Conservation (phyloP, 805 yeast genomes). For the Candida verbasci region DNA sequence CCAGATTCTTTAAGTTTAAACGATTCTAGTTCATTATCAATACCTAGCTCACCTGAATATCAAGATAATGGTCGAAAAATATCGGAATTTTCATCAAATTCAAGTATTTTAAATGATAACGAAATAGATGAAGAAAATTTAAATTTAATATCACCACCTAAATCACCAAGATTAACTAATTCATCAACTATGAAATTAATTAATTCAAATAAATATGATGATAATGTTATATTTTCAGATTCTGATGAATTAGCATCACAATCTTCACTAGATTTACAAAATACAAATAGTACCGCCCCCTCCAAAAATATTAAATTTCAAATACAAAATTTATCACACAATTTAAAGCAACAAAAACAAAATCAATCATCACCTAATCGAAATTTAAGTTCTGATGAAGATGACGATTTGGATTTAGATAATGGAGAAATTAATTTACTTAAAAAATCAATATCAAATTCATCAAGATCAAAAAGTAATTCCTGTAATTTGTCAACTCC, state of each 20-base stretch:
- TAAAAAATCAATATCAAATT: neutral
- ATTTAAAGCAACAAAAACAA: neutral
- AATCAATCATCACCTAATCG: conserved; percentile 3
- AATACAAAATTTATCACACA: conserved; percentile 7
- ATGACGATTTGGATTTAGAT: conserved; percentile 5
- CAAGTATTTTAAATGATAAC: neutral
- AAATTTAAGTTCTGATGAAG: conserved; percentile 8
- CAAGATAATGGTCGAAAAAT: neutral
- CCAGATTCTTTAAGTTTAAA: neutral
- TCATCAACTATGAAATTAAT: neutral
- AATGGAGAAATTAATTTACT: conserved; percentile 5
- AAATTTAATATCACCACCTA: conserved; percentile 3
- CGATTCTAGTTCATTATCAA: conserved; percentile 1
- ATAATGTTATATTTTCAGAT: conserved; percentile 30
- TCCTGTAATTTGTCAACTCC: neutral
- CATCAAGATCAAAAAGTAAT: neutral
- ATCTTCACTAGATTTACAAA: conserved; percentile 20
- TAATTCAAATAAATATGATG: conserved; percentile 15
- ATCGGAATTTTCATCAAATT: neutral
- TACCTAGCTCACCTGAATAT: conserved; percentile 2
- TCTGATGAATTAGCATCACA: conserved; percentile 30
- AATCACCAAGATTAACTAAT: conserved; percentile 6
- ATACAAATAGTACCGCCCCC: neutral
- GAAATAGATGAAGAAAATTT: neutral
- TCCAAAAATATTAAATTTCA: conserved; percentile 3